Base-by-base conservation (phyloP, 805 yeast species). In the Zygosaccharomyces kombuchaensis region DNA sequence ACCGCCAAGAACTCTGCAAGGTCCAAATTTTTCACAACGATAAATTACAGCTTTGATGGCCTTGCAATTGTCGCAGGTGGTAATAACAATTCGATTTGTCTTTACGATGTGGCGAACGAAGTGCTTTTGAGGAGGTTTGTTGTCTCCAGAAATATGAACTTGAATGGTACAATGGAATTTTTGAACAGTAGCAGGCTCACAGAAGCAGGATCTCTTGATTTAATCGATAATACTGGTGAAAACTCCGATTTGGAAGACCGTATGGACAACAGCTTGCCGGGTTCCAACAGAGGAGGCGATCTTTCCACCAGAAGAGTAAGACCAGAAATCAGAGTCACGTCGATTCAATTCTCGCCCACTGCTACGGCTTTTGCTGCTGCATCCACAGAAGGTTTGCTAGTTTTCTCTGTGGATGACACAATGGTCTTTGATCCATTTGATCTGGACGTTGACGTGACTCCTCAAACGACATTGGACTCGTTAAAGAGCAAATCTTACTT, bases 391-490 rank as follows among this genome's bases (percentile, higher is more conserved):
- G 99, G 99, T 7, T 70, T 93, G 37, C 70, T 89, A 46, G 72
- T 93, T 1, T 93, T 78, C 63, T 83, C 96, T 1, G 77, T 89
- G 32, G 95, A 91, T 64, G 82, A 81, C 40, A 70, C 78, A 9
- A 67, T 83, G 40, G 69, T 82, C 23, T 93, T 93, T 62, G 99
- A 93, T 71, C 99, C 99, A 27, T 87, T 87, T 62, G 98, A 93
- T 64, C 74, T 93, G 60, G 98, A 91, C 62, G 72, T 89, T 38
- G 98, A 93, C 57, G 80, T 91, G 23, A 93, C 99, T 0, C 95
- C 96, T 1, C 85, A 80, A 37, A 70, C 85, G 4, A 83, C 89
- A 0, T 47, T 79, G 27, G 83, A 79, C 44, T 76, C 80, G 6
- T 68, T 90, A 34, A 54, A 68, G 6, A 83, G 80, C 40, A 71